phyloP scores from a whole-genome alignment of 179 eudicot genomes.

The Silene noctiflora region DNA sequence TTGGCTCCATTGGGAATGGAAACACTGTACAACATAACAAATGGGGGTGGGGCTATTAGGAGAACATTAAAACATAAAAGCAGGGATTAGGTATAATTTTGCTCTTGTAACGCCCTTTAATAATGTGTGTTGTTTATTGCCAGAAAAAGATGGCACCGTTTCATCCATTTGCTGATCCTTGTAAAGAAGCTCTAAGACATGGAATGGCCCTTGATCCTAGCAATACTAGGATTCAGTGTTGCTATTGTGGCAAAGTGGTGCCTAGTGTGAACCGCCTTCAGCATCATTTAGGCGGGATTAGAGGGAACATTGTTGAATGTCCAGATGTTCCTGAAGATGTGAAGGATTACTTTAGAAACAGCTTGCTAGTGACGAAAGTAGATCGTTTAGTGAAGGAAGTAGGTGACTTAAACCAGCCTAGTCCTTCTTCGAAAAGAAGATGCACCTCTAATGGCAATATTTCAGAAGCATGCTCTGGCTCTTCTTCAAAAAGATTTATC shows the following conservation, averaged over 20 bases:
- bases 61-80: too few relatives aligned
- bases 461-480: not conserved
- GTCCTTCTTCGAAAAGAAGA: conserved; percentile 40
- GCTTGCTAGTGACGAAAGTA: conserved; percentile 29
- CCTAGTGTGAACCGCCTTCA: conserved; percentile 46
- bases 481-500: conserved; percentile 18
- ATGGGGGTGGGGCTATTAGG: too few relatives aligned
- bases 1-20: too few relatives aligned
- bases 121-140: conserved; percentile 16
- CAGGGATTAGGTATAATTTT: not conserved
- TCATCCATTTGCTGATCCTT: conserved; percentile 19
- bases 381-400: conserved; percentile 38
- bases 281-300: conserved; percentile 49
- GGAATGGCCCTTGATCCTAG: conserved; percentile 41
- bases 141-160: conserved; percentile 31
- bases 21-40: too few relatives aligned
- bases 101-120: not conserved
- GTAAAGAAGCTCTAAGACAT: conserved; percentile 36
- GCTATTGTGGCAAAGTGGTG: conserved; percentile 47
- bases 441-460: conserved; percentile 19
- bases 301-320: conserved; percentile 42
- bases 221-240: conserved; percentile 42
- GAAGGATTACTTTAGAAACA: conserved; percentile 30
- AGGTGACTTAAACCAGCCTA: conserved; percentile 26
- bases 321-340: conserved; percentile 34